Evolutionary conservation across 2,329 filamentous ascomycete genomes (phyloP).

Genomic region (Stylonectria norvegica): DNA sequence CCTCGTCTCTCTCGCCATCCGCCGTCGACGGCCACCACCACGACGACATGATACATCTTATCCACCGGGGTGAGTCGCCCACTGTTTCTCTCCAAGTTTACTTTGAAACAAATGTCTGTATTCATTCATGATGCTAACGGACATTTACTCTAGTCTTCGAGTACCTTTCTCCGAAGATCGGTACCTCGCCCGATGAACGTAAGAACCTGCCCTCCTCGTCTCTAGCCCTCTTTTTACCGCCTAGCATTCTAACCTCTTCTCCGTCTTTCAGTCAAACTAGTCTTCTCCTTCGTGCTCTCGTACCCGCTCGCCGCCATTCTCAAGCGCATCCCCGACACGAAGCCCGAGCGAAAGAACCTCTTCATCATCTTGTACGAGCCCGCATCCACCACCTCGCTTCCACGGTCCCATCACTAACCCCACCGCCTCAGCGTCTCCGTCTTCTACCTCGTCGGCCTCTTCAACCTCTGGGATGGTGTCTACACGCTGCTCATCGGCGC

Average conservation of each 20-base stretch:
- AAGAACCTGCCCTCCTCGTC: conserved; percentile 11
- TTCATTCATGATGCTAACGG: background rate
- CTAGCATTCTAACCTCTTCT: conserved; percentile 16
- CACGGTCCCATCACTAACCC: conserved; percentile 6
- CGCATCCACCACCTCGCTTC: background rate
- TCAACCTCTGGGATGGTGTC: conserved; percentile 84
- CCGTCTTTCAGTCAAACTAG: conserved; percentile 72
- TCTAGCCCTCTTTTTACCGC: background rate
- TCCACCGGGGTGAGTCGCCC: conserved; percentile 25
- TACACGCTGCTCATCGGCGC: conserved; percentile 77
- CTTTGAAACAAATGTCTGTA: no score
- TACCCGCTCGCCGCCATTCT: conserved; percentile 86
- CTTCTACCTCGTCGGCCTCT: conserved; percentile 92
- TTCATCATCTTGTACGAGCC: conserved; percentile 71
- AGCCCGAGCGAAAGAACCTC: conserved; percentile 79
- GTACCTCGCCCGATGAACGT: conserved; percentile 40
- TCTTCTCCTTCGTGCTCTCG: conserved; percentile 84
- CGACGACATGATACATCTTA: conserved; percentile 17
- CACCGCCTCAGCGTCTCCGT: conserved; percentile 59
- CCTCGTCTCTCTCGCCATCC: no score
- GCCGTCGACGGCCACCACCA: no score
- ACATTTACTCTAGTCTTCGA: conserved; percentile 30
- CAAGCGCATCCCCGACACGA: conserved; percentile 83
- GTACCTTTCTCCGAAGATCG: conserved; percentile 30
- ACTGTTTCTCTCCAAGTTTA: no score